Evolutionary conservation across 129 eudicot species (phyloP), one percentile per base, ranked within the genome.

Genomic region (Flaveria ramosissima): DNA sequence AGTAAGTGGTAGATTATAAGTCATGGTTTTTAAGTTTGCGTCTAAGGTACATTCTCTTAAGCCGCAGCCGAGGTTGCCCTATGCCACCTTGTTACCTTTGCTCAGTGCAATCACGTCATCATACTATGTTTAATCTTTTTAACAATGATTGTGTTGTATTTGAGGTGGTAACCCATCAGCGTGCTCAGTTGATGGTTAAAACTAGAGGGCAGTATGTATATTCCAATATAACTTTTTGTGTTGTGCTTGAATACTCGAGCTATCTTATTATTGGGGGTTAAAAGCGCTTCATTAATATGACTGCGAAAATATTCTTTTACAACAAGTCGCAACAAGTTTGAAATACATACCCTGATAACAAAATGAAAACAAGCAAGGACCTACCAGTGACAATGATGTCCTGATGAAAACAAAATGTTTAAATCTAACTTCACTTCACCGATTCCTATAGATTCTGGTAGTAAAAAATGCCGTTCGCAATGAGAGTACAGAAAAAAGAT

Each of bases 401-500:
- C 66, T 24, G 66, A 60, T 60, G 66, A 60, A 60, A 24, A 60
- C 66, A 24, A 27, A 60, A 60, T 26, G 63, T 56, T 56, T 9
- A 41, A 41, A 73, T 41, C 23, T 15, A 57, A 73, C 45, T 16
- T 9, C 27, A 74, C 51, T 45, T 43, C 59, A 74, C 61, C 12
- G 43, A 52, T 32, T 27, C 20, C 15, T 42, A 20, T 3, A 21
- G n/a, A 42, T 12, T 61, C 45, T n/a, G 23, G 59, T 15, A 32
- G 66, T 24, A 17, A 75, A 15, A n/a, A 43, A 43, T 24, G 70
- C 19, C 53, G 20, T 20, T 32, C 21, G 19, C 79, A 23, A 26
- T 30, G 65, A 66, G 64, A 65, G 42, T 76, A 76, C 71, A 62
- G 19, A 52, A 67, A 9, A 46, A 30, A 27, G 12, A 61, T 52